phyloP scores from a whole-genome alignment of 225 moss, liverwort and hornwort species.

The Thuidium tamariscinum region DNA sequence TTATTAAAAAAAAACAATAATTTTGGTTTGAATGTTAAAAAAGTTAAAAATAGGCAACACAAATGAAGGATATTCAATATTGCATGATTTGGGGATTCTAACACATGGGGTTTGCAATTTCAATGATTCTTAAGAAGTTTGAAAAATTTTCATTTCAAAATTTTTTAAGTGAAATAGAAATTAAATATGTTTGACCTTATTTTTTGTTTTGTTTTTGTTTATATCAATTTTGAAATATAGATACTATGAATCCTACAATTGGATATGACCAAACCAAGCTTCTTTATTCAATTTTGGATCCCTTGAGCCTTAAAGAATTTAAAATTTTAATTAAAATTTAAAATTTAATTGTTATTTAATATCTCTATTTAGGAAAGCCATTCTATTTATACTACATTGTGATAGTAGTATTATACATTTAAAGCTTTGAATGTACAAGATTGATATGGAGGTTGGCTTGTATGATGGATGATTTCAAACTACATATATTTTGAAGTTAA shows the following conservation, averaged over 20 bases:
- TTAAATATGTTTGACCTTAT: fast-evolving
- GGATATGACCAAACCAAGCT: fast-evolving
- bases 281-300: background rate
- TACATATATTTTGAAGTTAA: background rate
- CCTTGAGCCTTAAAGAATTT: fast-evolving
- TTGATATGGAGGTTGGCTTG: no score
- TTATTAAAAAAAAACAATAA: no score
- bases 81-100: background rate
- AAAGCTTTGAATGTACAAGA: background rate
- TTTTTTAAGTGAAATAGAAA: background rate
- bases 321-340: background rate
- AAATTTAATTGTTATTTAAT: no score
- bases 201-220: no score
- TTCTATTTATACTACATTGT: background rate
- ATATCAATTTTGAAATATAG: background rate
- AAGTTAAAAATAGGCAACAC: background rate
- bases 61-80: background rate
- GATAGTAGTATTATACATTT: fast-evolving
- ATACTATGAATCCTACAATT: background rate
- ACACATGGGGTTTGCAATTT: no score
- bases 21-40: background rate
- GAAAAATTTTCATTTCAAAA: background rate
- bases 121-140: background rate
- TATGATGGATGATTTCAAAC: background rate
- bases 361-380: background rate